Conservation (phyloP, 2,329 filamentous ascomycete species). For the Sphaerulina populicola region DNA sequence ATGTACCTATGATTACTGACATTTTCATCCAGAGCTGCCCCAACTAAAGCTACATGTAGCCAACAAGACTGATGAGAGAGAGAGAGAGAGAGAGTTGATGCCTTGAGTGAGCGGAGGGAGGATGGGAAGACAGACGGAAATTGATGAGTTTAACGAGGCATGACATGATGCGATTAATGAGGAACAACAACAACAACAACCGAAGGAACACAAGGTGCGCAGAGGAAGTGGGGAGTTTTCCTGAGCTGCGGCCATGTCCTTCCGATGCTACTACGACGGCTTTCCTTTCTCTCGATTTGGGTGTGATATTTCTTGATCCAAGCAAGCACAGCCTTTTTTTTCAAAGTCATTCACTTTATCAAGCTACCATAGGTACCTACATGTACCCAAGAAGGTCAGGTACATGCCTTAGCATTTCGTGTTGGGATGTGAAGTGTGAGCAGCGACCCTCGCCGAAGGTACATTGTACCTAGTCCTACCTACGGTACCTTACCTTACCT, state of each 20-base stretch:
- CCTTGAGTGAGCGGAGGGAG: background rate
- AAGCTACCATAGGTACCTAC: too few relatives aligned
- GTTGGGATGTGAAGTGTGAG: too few relatives aligned
- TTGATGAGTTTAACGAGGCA: constrained; percentile 8
- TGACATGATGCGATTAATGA: background rate
- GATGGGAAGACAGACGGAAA: constrained; percentile 1
- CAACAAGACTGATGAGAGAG: background rate
- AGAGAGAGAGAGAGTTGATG: too few relatives aligned
- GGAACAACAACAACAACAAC: too few relatives aligned
- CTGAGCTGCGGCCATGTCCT: background rate
- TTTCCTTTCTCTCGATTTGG: background rate
- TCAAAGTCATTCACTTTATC: too few relatives aligned
- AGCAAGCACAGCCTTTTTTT: background rate
- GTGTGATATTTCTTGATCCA: background rate
- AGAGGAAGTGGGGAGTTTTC: background rate
- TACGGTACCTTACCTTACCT: too few relatives aligned
- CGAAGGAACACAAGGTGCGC: background rate
- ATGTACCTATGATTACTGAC: background rate
- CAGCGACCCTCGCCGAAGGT: too few relatives aligned
- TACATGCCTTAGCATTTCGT: too few relatives aligned
- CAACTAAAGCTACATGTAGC: constrained; percentile 20
- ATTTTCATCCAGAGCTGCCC: constrained; percentile 24
- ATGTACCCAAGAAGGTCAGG: too few relatives aligned
- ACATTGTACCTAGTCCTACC: too few relatives aligned
- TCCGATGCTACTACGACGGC: background rate